Base-by-base conservation (phyloP, 805 yeast genomes). In the Yarrowia yakushimensis region DNA sequence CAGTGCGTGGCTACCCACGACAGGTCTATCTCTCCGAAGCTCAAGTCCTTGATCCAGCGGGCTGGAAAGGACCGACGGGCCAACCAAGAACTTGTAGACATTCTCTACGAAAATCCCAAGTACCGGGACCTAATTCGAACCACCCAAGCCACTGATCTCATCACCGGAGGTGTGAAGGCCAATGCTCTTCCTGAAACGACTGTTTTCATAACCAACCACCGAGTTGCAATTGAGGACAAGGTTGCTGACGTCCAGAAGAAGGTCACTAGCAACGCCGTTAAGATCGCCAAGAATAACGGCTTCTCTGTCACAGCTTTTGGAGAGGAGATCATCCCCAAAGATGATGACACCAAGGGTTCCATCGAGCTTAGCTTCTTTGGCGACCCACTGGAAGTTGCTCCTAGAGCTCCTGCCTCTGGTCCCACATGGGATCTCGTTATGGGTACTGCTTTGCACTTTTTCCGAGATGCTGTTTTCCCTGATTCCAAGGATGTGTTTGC, bases 141-240 rank as follows among this genome's bases (percentile, higher is more conserved):
- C 0, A 80, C 90, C 5, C 89, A 84, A 72, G 87, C 93, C 0
- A 78, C 81, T 50, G 90, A 86, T 69, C 78, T 85, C 23, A 77
- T 89, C 64, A 69, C 74, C 10, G 94, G 94, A 28, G 96, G 96
- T 46, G 80, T 84, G 63, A 88, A 88, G 73, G 79, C 86, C 23
- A 88, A 88, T 69, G 91, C 94, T 0, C 74, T 88, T 50, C 96
- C 96, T 1, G 93, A 88, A 69, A 72, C 77, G 25, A 82, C 82
- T 2, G 71, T 73, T 33, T 76, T 84, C 37, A 69, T 79, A 39
- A 77, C 86, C 46, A 87, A 89, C 73, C 87, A 86, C 69, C 78
- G 96, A 69, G 77, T 88, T 63, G 80, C 83, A 20, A 74, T 84
- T 48, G 90, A 84, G 65, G 79, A 85, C 17, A 73, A 79, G 20